A percentile compares a stretch with the other conserved stretches of the same genome.
These are phyloP conservation scores for Boletus coccyginus DNA, from an alignment of 768 basidiomycete species.

Conservation along the genomic window DNA sequence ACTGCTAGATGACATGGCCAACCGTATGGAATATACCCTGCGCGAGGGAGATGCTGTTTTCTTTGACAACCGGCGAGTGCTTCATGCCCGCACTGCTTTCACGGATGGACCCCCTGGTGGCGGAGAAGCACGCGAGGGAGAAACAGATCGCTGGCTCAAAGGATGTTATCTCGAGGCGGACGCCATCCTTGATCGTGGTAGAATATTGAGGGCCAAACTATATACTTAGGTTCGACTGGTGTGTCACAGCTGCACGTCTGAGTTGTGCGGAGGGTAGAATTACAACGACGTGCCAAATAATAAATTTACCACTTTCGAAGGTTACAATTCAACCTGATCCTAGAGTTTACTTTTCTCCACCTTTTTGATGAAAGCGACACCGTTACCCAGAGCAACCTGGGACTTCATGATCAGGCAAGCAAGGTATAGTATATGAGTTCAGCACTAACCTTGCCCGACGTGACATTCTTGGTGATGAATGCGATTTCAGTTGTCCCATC, in stretches of 20 bases:
- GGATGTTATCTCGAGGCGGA: constrained; percentile 80
- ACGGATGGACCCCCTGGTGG: constrained; percentile 31
- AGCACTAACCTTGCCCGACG: constrained; percentile 51
- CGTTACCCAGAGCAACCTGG: constrained; percentile 55
- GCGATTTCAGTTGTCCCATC: constrained; percentile 56
- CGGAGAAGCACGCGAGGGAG: constrained; percentile 39
- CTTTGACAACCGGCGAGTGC: constrained; percentile 88
- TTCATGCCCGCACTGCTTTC: constrained; percentile 88
- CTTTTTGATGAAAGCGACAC: constrained; percentile 63
- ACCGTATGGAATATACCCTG: constrained; percentile 62
- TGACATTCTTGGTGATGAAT: constrained; percentile 60
- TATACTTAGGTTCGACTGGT: neutral
- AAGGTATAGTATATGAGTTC: neutral
- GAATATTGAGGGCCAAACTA: constrained; percentile 43
- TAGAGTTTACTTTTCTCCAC: constrained; percentile 43
- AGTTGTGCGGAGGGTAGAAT: neutral
- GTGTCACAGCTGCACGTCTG: neutral
- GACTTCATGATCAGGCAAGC: neutral
- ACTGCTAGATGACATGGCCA: constrained; percentile 50
- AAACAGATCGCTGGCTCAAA: constrained; percentile 81
- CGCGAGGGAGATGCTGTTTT: constrained; percentile 82
- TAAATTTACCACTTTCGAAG: neutral
- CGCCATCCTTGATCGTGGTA: constrained; percentile 55
- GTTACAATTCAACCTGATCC: neutral
- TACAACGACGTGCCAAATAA: neutral